Base-by-base conservation (phyloP, 1,139 yeast species). In the Yamadazyma friedrichii region DNA sequence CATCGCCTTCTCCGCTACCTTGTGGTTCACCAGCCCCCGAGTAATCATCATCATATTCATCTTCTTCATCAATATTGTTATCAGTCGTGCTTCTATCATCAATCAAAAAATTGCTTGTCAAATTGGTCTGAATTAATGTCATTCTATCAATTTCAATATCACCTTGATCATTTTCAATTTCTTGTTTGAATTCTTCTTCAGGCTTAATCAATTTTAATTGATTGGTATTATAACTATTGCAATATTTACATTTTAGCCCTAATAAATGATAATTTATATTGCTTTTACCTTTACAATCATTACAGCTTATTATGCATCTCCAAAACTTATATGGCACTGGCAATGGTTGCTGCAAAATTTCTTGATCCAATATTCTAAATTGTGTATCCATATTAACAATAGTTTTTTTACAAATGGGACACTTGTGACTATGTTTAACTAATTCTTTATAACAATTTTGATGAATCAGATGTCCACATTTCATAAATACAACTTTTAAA, bases 401-500 rank as follows among this genome's bases (percentile, higher is more conserved):
- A 0, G 96, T 84, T 50, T 87, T 81, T 40, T 88, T 83, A 58
- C 98, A 91, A 2, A 88, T 75, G 1, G 98, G 98, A 61, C 98
- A 91, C 58, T 87, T 87, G 68, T 88, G 89, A 15, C 88, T 80
- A 56, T 86, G 88, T 50, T 81, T 76, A 15, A 88, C 79, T 58
- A 86, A 81, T 51, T 87, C 93, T 45, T 82, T 82, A 58, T 82
- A 89, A 59, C 98, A 91, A 27, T 64, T 59, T 57, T 88, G 89
- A 63, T 91, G 98, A 46, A 91, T 89, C 37, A 95, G 88, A 63
- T 91, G 98, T 3, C 97, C 97, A 62, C 98, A 91, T 38, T 80
- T 77, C 96, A 91, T 88, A 60, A 89, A 88, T 13, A 88, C 95
- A 31, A 89, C 95, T 24, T 89, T 84, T 54, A 74, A 77, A 4